phyloP scores from a whole-genome alignment of 495 filamentous ascomycete genomes.

The Elasticomyces elasticus region DNA sequence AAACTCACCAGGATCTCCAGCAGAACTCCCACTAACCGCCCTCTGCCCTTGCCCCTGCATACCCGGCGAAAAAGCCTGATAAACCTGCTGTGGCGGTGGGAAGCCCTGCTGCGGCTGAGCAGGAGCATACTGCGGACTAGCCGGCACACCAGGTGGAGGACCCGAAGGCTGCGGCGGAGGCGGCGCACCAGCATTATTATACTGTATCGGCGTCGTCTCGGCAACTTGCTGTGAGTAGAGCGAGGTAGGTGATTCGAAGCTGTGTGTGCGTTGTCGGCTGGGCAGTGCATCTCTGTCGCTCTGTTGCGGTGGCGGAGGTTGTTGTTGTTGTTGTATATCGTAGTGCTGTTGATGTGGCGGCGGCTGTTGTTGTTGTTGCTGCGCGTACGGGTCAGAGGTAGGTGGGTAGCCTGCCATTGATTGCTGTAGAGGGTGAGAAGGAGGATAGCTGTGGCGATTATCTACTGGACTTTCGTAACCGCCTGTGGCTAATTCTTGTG shows the following conservation, averaged over 20 bases:
- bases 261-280: slow-evolving; percentile 10
- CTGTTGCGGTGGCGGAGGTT: not conserved
- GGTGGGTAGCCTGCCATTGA: too few relatives aligned
- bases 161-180: slow-evolving; percentile 13
- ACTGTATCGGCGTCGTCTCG: not conserved
- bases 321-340: not conserved
- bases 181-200: not conserved
- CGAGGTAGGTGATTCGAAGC: slow-evolving; percentile 15
- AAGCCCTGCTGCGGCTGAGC: slow-evolving; percentile 10
- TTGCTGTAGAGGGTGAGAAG: slow-evolving; percentile 2
- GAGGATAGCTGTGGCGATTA: slow-evolving; percentile 26
- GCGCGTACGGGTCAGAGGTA: too few relatives aligned
- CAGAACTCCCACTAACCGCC: slow-evolving; percentile 3
- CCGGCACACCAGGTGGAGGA: slow-evolving; percentile 11
- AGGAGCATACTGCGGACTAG: not conserved
- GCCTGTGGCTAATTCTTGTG: slow-evolving; percentile 32
- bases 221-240: slow-evolving; percentile 10
- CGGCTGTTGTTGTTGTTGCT: not conserved
- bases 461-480: slow-evolving; percentile 32
- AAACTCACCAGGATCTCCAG: slow-evolving; percentile 23
- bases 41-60: slow-evolving; percentile 8
- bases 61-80: slow-evolving; percentile 16
- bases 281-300: slow-evolving; percentile 13
- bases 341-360: slow-evolving; percentile 1
- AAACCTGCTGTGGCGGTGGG: slow-evolving; percentile 16